Evolutionary conservation across 148 eudicot genomes (phyloP).

Genomic region (Chenopodium berlandieri): DNA sequence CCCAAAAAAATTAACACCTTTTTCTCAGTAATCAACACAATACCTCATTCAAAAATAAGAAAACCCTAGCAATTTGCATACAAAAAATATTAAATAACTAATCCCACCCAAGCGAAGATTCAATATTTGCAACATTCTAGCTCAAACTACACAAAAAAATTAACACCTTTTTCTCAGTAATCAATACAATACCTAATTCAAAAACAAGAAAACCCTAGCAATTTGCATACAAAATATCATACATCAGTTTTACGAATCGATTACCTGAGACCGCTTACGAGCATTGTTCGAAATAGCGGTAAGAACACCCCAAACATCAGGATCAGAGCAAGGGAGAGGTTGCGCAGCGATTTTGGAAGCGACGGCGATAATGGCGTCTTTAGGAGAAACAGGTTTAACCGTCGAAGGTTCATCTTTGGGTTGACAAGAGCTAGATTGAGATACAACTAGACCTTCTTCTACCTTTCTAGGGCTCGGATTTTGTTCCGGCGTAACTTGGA

Average conservation of each 20-base stretch:
- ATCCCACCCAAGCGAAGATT: not conserved
- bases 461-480: constrained; percentile 26
- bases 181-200: too few species aligned
- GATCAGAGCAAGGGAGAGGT: constrained; percentile 64
- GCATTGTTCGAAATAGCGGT: constrained; percentile 83
- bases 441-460: constrained; percentile 14
- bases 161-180: too few species aligned
- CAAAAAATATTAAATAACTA: too few species aligned
- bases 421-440: constrained; percentile 38
- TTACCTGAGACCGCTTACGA: constrained; percentile 77
- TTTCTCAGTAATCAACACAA: too few species aligned
- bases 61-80: too few species aligned
- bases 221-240: not conserved
- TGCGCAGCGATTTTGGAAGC: constrained; percentile 66
- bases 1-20: too few species aligned
- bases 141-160: too few species aligned
- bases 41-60: too few species aligned
- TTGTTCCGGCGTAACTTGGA: constrained; percentile 12
- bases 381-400: constrained; percentile 30
- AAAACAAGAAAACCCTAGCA: not conserved
- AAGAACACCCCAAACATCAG: constrained; percentile 88
- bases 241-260: not conserved
- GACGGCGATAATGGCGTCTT: constrained; percentile 51
- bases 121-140: not conserved
- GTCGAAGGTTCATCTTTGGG: constrained; percentile 34